These are phyloP conservation scores for Colletotrichum limetticola DNA, from an alignment of 2,329 filamentous ascomycete species.

Conservation along the genomic window DNA sequence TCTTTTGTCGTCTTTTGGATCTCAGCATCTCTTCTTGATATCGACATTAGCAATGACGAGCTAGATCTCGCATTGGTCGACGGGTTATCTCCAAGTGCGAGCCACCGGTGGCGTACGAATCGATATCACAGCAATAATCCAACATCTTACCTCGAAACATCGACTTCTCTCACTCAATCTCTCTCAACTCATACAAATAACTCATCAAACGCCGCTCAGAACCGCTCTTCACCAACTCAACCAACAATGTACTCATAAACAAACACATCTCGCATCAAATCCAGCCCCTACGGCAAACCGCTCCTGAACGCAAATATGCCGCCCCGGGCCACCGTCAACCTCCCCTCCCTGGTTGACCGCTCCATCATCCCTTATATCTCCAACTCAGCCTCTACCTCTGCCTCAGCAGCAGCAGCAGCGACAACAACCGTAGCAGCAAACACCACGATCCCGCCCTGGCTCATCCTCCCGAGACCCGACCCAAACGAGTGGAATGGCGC, in stretches of 20 bases:
- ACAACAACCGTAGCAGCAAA: background rate
- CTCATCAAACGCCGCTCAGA: background rate
- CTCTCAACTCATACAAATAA: too few species aligned
- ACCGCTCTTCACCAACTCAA: background rate
- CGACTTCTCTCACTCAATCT: background rate
- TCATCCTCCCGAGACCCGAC: background rate
- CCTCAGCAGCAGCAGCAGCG: background rate
- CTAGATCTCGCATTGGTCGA: conserved; percentile 6
- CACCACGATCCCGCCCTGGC: conserved; percentile 7
- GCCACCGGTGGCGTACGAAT: conserved; percentile 1
- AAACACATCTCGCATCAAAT: background rate
- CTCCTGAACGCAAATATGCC: conserved; percentile 1
- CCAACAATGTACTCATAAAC: conserved; percentile 11
- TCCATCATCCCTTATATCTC: background rate
- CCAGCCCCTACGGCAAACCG: background rate
- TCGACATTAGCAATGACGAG: background rate
- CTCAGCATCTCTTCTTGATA: background rate
- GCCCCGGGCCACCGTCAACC: background rate
- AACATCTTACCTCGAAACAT: background rate
- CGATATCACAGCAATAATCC: background rate
- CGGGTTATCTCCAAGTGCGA: conserved; percentile 1
- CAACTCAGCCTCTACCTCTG: background rate
- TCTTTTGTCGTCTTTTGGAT: conserved; percentile 8
- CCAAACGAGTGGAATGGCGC: conserved; percentile 32
- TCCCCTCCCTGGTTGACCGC: conserved; percentile 10